These are phyloP conservation scores for Suhomyces bolitotheri DNA, from an alignment of 1,139 yeast genomes.

Conservation along the genomic window DNA sequence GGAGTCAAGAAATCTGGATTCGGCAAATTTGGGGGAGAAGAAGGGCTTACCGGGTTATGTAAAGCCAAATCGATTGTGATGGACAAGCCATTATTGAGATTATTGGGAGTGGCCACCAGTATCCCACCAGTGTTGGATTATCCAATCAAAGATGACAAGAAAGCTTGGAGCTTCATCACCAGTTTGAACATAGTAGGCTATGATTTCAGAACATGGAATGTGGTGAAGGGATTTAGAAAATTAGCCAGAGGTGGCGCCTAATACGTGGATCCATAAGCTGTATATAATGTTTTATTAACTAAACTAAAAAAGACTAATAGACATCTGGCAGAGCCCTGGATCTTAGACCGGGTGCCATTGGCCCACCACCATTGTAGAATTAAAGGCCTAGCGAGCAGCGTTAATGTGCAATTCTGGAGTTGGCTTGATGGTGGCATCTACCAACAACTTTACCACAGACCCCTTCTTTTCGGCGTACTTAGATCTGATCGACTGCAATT, in stretches of 20 bases:
- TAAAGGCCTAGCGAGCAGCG: slow-evolving; percentile 43
- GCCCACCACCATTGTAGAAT: no score
- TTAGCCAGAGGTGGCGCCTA: slow-evolving; percentile 38
- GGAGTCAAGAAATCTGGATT: slow-evolving; percentile 92
- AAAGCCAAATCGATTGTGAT: slow-evolving; percentile 81
- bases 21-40: slow-evolving; percentile 97
- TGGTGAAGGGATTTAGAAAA: slow-evolving; percentile 40
- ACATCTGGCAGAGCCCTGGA: no score
- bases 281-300: slow-evolving; percentile 6
- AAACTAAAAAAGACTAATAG: no score
- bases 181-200: slow-evolving; percentile 88
- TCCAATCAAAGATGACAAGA: slow-evolving; percentile 77
- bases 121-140: slow-evolving; percentile 90
- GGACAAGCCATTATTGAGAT: slow-evolving; percentile 70
- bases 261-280: slow-evolving; percentile 2
- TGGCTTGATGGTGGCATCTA: slow-evolving; percentile 79
- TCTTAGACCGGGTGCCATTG: no score
- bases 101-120: slow-evolving; percentile 62
- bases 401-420: slow-evolving; percentile 81
- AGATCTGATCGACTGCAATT: slow-evolving; percentile 61
- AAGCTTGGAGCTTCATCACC: slow-evolving; percentile 85
- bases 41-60: slow-evolving; percentile 88
- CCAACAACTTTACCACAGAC: slow-evolving; percentile 71
- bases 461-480: slow-evolving; percentile 63
- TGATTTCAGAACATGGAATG: slow-evolving; percentile 71